Evolutionary conservation across 805 yeast species (phyloP), one percentile per base, ranked within the genome.

Genomic region (Pichia rugopelliculosa): DNA sequence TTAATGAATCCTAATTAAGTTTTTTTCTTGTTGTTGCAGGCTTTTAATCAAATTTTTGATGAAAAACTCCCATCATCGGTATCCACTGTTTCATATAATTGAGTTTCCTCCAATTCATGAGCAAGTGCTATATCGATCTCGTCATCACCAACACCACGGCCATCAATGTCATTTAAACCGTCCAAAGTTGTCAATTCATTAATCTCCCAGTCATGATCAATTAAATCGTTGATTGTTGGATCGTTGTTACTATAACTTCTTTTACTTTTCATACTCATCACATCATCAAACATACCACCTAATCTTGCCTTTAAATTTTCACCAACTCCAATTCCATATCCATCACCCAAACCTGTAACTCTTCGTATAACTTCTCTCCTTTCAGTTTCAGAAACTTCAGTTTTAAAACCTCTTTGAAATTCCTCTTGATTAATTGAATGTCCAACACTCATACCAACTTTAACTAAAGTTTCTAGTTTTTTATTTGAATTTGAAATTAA

Each of bases 361-460:
- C 49, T 47, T 11, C 54, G 42, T 24, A 53, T 52, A 10, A 54
- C 45, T 26, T 48, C 46, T 18, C 22, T 23, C 22, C 46, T 36
- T 18, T 46, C 51, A 18, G 26, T 8, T 3, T 47, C 53, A 15
- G 41, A 33, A 9, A 45, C 45, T 25, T 45, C 42, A 1, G 27
- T 30, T 25, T 46, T 49, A 4, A 42, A 44, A 26, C 52, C 56
- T 56, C 88, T 69, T 44, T 68, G 65, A 54, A 62, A 71, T 54
- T 83, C 89, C 2, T 64, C 56, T 0, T 65, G 66, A 12, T 68
- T 74, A 0, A 75, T 75, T 0, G 74, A 54, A 62, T 90, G 96
- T 0, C 96, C 98, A 36, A 91, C 76, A 36, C 95, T 84, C 84
- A 87, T 91, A 0, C 98, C 98, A 1, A 90, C 96, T 45, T 85